Percentiles rank a stretch among this genome's conserved stretches.
These are phyloP conservation scores for Lupinus albus DNA, from an alignment of 306 rosid species.

Conservation along the genomic window DNA sequence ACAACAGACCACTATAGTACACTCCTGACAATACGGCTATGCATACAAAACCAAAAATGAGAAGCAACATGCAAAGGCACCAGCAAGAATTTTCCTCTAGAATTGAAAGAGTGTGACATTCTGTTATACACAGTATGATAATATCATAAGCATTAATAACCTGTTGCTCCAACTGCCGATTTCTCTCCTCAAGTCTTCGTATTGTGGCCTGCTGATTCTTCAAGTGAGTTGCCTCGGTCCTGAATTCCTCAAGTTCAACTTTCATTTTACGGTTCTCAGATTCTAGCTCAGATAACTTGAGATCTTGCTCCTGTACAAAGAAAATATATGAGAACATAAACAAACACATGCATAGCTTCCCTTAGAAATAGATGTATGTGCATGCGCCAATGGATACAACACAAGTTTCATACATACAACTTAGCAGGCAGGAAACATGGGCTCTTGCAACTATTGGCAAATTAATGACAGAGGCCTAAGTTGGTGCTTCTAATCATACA, in stretches of 20 bases:
- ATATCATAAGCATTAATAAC: conserved; percentile 48
- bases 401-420: conserved; percentile 25
- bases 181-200: conserved; percentile 93
- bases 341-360: conserved; percentile 29
- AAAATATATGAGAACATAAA: conserved; percentile 33
- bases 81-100: conserved; percentile 2
- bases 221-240: conserved; percentile 96
- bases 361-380: neutral
- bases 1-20: neutral
- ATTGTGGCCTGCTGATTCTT: conserved; percentile 99
- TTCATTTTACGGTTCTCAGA: conserved; percentile 96
- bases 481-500: conserved; percentile 10
- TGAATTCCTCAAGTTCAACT: conserved; percentile 97
- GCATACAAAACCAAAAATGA: conserved; percentile 13
- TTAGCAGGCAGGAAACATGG: neutral
- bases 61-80: conserved; percentile 11
- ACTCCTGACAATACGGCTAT: conserved; percentile 12
- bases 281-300: conserved; percentile 82
- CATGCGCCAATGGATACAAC: conserved; percentile 17
- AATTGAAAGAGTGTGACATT: conserved; percentile 29
- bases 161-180: conserved; percentile 96
- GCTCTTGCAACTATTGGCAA: neutral
- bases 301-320: conserved; percentile 81
- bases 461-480: conserved; percentile 14
- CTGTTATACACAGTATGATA: conserved; percentile 30